phyloP scores from a whole-genome alignment of 169 alveolate genomes.

The Plasmodium billcollinsi region DNA sequence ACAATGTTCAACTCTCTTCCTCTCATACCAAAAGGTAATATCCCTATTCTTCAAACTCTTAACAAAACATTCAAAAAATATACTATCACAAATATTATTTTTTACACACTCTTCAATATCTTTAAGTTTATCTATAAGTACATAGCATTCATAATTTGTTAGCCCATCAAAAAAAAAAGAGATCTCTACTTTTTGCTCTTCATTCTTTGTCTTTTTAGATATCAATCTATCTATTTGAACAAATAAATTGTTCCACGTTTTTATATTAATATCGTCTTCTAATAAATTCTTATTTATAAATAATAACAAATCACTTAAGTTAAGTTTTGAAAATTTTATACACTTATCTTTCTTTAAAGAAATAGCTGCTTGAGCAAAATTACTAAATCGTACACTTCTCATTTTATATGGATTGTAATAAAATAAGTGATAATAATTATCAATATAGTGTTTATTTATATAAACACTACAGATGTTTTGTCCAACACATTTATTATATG shows the following conservation, averaged over 20 bases:
- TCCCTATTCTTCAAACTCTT: slow-evolving; percentile 29
- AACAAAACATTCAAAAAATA: slow-evolving; percentile 57
- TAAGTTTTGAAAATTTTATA: slow-evolving; percentile 43
- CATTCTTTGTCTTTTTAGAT: slow-evolving; percentile 40
- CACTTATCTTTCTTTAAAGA: slow-evolving; percentile 25
- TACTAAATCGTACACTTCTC: slow-evolving; percentile 40
- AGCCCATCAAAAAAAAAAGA: slow-evolving; percentile 25
- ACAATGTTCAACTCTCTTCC: neutral
- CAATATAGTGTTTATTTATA: too few relatives aligned
- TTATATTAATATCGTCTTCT: slow-evolving; percentile 10
- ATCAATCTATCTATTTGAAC: slow-evolving; percentile 44
- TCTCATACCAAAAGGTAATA: slow-evolving; percentile 26
- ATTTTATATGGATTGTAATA: slow-evolving; percentile 5
- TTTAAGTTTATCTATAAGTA: slow-evolving; percentile 31
- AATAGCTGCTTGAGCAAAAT: slow-evolving; percentile 24
- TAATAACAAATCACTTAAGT: slow-evolving; percentile 27
- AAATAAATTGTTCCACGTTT: slow-evolving; percentile 51
- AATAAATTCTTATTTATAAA: slow-evolving; percentile 17
- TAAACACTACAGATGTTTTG: too few relatives aligned
- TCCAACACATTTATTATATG: too few relatives aligned
- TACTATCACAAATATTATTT: slow-evolving; percentile 30
- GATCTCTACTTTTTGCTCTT: slow-evolving; percentile 33
- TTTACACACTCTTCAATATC: slow-evolving; percentile 39
- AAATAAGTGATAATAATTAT: too few relatives aligned
- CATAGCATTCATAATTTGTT: slow-evolving; percentile 21